Evolutionary conservation across 73 alveolate genomes (phyloP), one percentile per base, ranked within the genome.

Genomic region (Paramecium tetraurelia): DNA sequence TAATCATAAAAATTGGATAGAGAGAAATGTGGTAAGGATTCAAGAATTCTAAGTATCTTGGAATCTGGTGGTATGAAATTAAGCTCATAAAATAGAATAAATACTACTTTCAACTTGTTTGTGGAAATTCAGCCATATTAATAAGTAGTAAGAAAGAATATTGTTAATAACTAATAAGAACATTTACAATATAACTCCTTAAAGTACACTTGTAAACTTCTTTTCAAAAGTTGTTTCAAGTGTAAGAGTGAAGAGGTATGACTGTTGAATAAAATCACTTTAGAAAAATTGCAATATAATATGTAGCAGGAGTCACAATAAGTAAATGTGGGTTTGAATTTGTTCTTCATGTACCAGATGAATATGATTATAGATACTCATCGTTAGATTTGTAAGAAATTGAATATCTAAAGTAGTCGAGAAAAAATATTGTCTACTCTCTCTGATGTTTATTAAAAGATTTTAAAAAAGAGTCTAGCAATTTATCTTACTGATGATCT

Each of bases 311-410:
- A 5, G 29, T 84, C 8, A 94, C 97, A 11, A 44, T 72, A 14
- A 50, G 76, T 29, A 44, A 58, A 43, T 85, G 86, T 57, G 93
- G 94, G 38, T 92, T 88, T 31, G 97, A 94, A 80, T 94, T 94
- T 93, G 93, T 94, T 8, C 18, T 94, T 21, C 97, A 94, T 72
- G 93, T 85, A 4, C 95, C 95, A 18, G 48, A 93, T 40, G 98
- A 95, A 76, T 96, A 96, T 92, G 98, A 96, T 86, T 96, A 96
- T 63, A 58, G 98, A 58, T 96, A 92, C 44, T 41, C 87, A 35
- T 85, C 95, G 11, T 85, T 85, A 86, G 75, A 85, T 85, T 85
- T 85, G 86, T 85, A 85, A 43, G 20, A 21, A 10, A 20, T 35
- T 38, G 16, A 36, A 41, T 27, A 43, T 24, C 6, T 3, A 58